These are phyloP conservation scores for Henckelia pumila DNA, from an alignment of 257 asterid genomes.

Conservation along the genomic window DNA sequence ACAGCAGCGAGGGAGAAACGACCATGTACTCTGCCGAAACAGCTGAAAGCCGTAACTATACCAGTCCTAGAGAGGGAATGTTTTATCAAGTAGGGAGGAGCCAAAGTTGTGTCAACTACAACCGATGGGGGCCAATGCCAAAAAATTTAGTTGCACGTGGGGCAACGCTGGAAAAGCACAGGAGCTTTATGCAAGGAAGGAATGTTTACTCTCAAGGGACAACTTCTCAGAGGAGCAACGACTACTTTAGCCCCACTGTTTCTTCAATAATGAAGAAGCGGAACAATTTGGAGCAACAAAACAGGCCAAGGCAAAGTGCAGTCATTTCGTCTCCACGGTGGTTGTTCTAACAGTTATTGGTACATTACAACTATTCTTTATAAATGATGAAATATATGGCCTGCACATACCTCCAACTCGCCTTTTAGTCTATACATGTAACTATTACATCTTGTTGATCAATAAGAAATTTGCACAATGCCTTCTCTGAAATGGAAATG, in stretches of 20 bases:
- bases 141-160: slow-evolving; percentile 56
- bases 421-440: background rate
- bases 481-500: background rate
- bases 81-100: slow-evolving; percentile 76
- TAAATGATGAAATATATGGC: background rate
- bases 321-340: slow-evolving; percentile 88
- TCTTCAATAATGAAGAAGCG: slow-evolving; percentile 91
- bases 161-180: slow-evolving; percentile 60
- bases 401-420: background rate
- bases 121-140: slow-evolving; percentile 72
- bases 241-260: slow-evolving; percentile 86
- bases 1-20: slow-evolving; percentile 93
- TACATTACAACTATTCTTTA: background rate
- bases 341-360: slow-evolving; percentile 43
- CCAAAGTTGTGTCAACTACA: slow-evolving; percentile 84
- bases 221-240: slow-evolving; percentile 79
- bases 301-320: slow-evolving; percentile 51
- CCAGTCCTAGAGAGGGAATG: slow-evolving; percentile 70
- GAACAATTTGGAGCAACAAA: slow-evolving; percentile 53
- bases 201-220: slow-evolving; percentile 75
- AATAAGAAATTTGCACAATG: background rate
- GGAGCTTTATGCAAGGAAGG: slow-evolving; percentile 61
- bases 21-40: slow-evolving; percentile 99
- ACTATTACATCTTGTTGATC: background rate
- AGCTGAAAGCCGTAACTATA: slow-evolving; percentile 82